Evolutionary conservation across 1,139 yeast species (phyloP).

Genomic region (Scheffersomyces segobiensis): DNA sequence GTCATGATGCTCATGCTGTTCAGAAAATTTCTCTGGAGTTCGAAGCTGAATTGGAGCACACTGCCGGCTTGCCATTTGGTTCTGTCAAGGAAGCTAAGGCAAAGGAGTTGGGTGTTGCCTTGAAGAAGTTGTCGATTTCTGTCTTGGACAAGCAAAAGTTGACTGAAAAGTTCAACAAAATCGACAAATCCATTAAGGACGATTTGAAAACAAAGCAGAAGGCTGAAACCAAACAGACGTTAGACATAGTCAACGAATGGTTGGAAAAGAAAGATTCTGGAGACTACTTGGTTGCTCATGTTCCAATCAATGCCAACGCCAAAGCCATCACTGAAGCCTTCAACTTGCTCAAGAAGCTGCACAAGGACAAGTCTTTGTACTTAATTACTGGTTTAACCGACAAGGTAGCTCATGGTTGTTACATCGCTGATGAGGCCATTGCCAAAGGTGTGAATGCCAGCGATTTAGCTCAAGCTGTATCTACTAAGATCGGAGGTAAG

Average conservation of each 20-base stretch:
- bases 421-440: slow-evolving; percentile 70
- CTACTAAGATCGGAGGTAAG: slow-evolving; percentile 84
- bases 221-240: slow-evolving; percentile 78
- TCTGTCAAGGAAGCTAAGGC: slow-evolving; percentile 73
- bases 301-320: slow-evolving; percentile 78
- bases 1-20: slow-evolving; percentile 84
- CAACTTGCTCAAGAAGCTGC: slow-evolving; percentile 76
- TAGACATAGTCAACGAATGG: slow-evolving; percentile 76
- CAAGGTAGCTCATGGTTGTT: slow-evolving; percentile 95
- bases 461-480: slow-evolving; percentile 71
- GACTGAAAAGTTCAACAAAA: slow-evolving; percentile 68
- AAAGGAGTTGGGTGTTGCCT: slow-evolving; percentile 79
- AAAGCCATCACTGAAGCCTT: slow-evolving; percentile 94
- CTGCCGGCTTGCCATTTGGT: slow-evolving; percentile 62
- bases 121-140: slow-evolving; percentile 81
- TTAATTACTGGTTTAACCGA: slow-evolving; percentile 75
- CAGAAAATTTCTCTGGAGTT: slow-evolving; percentile 80
- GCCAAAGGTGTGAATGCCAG: slow-evolving; percentile 74
- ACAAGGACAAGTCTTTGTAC: slow-evolving; percentile 75
- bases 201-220: slow-evolving; percentile 85
- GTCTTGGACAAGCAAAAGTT: slow-evolving; percentile 77
- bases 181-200: slow-evolving; percentile 87
- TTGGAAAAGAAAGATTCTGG: slow-evolving; percentile 46
- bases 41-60: slow-evolving; percentile 56
- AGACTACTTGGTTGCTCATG: slow-evolving; percentile 61